Conservation (phyloP, 2,329 filamentous ascomycete species). For the Scedosporium boydii region DNA sequence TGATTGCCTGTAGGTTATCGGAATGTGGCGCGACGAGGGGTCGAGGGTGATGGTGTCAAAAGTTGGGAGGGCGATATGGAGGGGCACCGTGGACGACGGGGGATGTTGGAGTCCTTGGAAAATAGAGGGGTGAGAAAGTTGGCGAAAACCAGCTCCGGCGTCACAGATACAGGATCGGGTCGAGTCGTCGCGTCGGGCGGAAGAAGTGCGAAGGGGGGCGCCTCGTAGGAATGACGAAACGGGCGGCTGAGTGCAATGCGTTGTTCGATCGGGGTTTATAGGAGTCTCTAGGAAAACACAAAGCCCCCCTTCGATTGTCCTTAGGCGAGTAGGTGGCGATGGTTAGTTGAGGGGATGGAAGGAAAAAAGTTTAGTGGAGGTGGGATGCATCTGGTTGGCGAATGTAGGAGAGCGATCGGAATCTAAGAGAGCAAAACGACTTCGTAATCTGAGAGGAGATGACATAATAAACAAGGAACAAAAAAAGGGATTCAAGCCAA, state of each 20-base stretch:
- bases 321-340: not conserved
- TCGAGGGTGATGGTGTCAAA: not conserved
- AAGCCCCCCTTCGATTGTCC: not conserved
- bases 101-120: not conserved
- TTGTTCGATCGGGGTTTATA: not conserved
- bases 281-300: not conserved
- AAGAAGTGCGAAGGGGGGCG: not conserved
- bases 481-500: not conserved
- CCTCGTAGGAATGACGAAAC: not conserved
- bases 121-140: not conserved
- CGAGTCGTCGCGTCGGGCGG: conserved; percentile 1
- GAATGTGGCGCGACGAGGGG: not conserved
- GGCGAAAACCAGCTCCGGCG: not conserved
- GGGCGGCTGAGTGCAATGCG: not conserved
- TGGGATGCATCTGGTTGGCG: conserved; percentile 1
- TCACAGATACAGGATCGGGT: not conserved
- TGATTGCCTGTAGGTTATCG: not conserved
- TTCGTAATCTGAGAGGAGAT: not conserved
- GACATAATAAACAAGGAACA: not conserved
- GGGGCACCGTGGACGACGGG: not conserved
- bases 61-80: not conserved
- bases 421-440: not conserved
- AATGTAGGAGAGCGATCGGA: not conserved
- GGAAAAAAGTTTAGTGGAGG: conserved; percentile 1
- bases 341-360: not conserved